A percentile compares a stretch with the other conserved stretches of the same genome.
Conservation (phyloP, 495 filamentous ascomycete species). For the Trichodelitschia bisporula region DNA sequence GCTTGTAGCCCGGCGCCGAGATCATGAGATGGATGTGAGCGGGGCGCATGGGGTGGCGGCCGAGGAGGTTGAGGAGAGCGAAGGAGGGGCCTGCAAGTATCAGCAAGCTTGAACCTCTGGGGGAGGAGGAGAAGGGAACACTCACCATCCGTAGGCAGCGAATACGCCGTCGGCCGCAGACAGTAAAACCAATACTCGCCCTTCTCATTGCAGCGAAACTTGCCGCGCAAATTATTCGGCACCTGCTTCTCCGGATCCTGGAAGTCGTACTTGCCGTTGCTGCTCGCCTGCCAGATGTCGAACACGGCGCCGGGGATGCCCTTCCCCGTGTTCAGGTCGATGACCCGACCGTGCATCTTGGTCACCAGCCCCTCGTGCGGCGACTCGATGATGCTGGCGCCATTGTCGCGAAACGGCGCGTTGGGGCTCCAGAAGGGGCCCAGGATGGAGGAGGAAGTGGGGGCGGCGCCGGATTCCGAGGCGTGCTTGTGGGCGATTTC, state of each 20-base stretch:
- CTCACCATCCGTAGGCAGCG: conserved; percentile 40
- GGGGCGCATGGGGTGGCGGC: conserved; percentile 28
- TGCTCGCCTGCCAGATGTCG: conserved; percentile 68
- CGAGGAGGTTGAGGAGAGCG: conserved; percentile 41
- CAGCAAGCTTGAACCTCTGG: neutral
- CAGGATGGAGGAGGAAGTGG: conserved; percentile 63
- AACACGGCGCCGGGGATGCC: conserved; percentile 46
- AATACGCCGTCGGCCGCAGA: conserved; percentile 61
- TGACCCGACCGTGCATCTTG: conserved; percentile 51
- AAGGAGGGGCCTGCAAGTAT: conserved; percentile 36
- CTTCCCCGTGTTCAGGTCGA: conserved; percentile 45
- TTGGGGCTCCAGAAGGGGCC: conserved; percentile 76
- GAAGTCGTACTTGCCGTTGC: conserved; percentile 79
- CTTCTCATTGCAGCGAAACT: conserved; percentile 53
- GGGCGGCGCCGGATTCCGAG: conserved; percentile 39
- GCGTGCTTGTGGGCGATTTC: conserved; percentile 66
- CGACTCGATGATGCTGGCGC: conserved; percentile 46
- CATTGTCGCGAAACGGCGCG: conserved; percentile 49
- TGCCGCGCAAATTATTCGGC: conserved; percentile 64
- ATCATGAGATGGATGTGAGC: conserved; percentile 20
- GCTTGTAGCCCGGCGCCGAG: conserved; percentile 17
- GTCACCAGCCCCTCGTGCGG: conserved; percentile 36
- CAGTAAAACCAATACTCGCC: conserved; percentile 63
- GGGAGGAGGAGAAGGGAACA: neutral
- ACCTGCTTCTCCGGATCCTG: conserved; percentile 51